Evolutionary conservation across 768 basidiomycete species (phyloP), one percentile per base, ranked within the genome.

Genomic region (Psilocybe cyanescens): DNA sequence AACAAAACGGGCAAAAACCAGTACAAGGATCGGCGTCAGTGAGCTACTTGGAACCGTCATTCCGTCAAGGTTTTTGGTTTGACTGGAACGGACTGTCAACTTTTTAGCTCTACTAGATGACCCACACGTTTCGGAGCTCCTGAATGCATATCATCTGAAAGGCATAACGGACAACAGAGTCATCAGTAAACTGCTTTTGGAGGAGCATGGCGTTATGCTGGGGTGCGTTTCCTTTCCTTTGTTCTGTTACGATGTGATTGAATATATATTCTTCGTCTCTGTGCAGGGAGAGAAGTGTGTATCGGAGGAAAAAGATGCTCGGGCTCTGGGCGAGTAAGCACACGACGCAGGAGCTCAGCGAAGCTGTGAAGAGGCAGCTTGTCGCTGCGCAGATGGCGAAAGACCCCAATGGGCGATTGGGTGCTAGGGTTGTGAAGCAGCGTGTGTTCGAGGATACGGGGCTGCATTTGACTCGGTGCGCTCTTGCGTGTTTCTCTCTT

Each of bases 301-400:
- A 67, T 9, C 68, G 74, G 8, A 64, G 74, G 6, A 61, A 64
- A 46, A 69, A 70, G 58, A 62, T 62, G 19, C 65, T 76, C 9
- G 74, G 74, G 11, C 60, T 77, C 3, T 59, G 61, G 17, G 76
- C 65, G 3, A 75, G 77, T 56, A 60, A 70, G 9, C 61, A 61
- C 3, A 76, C 74, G 11, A 78, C 74, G 1, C 57, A 47, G 12
- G 59, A 66, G 6, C 66, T 77, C 9, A 63, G 68, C 9, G 72
- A 75, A 16, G 60, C 54, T 1, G 66, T 67, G 3, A 78, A 76
- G 57, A 59, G 69, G 3, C 72, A 76, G 39, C 69, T 78, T 12
- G 67, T 79, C 16, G 48, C 74, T 6, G 72, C 74, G 39, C 74
- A 77, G 64, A 71, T 79, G 70, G 66, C 66, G 9, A 74, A 73